These are phyloP conservation scores for Larix sibirica DNA, from an alignment of 83 land plant species.

Conservation along the genomic window DNA sequence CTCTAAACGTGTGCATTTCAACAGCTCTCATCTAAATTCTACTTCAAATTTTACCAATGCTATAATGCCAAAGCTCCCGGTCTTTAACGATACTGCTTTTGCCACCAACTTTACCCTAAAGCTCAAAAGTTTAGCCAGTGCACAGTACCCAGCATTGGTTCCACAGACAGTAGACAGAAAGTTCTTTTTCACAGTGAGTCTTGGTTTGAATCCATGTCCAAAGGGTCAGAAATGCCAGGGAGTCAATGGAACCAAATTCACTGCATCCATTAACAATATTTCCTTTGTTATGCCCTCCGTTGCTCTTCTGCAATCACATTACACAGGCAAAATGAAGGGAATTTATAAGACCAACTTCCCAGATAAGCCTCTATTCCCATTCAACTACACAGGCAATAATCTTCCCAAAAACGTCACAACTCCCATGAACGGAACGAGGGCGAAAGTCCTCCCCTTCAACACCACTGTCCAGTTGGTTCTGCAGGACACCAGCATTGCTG, in stretches of 20 bases:
- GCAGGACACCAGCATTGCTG: conserved; percentile 54
- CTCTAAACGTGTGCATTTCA: not conserved
- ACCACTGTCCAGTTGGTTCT: conserved; percentile 60
- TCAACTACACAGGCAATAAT: conserved; percentile 55
- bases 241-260: conserved; percentile 37
- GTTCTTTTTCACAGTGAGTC: conserved; percentile 62
- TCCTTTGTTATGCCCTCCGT: conserved; percentile 50
- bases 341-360: conserved; percentile 56
- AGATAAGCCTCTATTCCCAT: conserved; percentile 24
- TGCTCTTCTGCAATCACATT: conserved; percentile 50
- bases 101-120: conserved; percentile 28
- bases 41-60: not conserved
- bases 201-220: conserved; percentile 39
- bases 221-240: conserved; percentile 33
- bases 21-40: not conserved
- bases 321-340: conserved; percentile 31
- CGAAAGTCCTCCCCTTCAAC: conserved; percentile 42
- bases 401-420: conserved; percentile 26
- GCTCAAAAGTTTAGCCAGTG: conserved; percentile 33
- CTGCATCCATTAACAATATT: conserved; percentile 57
- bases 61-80: conserved; percentile 39
- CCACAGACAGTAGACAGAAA: conserved; percentile 47
- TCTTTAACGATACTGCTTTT: conserved; percentile 39
- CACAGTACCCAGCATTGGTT: conserved; percentile 45
- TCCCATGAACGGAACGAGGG: conserved; percentile 41